Base-by-base conservation (phyloP, 805 yeast species). In the Tanozyma kutaoensis region DNA sequence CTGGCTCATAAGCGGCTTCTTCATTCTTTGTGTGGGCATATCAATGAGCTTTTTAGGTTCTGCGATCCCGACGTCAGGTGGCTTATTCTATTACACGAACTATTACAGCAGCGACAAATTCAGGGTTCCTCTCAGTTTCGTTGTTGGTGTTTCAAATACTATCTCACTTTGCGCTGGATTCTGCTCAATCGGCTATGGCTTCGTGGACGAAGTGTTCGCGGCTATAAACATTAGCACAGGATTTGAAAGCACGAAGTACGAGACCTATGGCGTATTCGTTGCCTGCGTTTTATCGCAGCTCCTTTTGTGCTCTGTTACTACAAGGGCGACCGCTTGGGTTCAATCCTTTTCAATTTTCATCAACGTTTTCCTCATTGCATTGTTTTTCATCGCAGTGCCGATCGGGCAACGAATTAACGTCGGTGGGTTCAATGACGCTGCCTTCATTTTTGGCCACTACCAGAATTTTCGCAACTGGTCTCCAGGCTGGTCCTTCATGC, bases 1-100 rank as follows among this genome's bases (percentile, higher is more conserved):
- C 18, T 32, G 35, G 35, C 18, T 28, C 12, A 20, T 28, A 13
- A 25, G 27, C 16, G 32, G 32, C 3, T 23, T 32, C 14, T 32
- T 32, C 24, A 28, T 26, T 14, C 28, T 32, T 11, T 15, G 17
- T 14, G 22, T 26, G 7, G 35, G 35, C 20, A 24, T 26, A 12
- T 26, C 30, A 20, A 26, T 32, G 32, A 26, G 30, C 26, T 28
- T 28, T 24, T 26, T 32, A 26, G 35, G 35, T 5, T 26, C 30
- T 3, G 26, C 32, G 12, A 32, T 32, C n/a, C 35, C 35, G 4
- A 32, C 35, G 12, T 28, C 32, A n/a, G 35, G 35, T 5, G 35
- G 35, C 16, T 28, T 32, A 29, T 32, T 28, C 26, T 32, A 22
- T 24, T 32, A 28, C 25, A 24, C 32, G 20, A 28, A 32, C 30